A percentile compares a stretch with the other conserved stretches of the same genome.
phyloP scores from a whole-genome alignment of 257 asterid species.

The Nicotiana otophora region DNA sequence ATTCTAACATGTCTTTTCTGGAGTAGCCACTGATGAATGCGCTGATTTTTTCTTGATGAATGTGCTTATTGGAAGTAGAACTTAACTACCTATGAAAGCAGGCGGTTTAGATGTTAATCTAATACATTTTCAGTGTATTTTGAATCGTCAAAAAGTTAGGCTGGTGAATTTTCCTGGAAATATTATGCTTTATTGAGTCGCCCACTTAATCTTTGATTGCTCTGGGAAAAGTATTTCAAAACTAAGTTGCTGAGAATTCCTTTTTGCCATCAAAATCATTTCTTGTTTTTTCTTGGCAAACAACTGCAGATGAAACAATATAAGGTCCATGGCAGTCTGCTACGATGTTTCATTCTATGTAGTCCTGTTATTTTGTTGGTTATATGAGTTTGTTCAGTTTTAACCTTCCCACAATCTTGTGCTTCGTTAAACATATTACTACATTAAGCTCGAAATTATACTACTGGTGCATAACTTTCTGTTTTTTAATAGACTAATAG shows the following conservation, averaged over 20 bases:
- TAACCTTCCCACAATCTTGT: not conserved
- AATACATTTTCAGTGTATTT: not conserved
- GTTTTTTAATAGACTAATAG: not conserved
- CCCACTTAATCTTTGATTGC: not conserved
- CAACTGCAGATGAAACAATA: not conserved
- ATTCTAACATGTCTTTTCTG: not conserved
- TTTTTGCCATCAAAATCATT: not conserved
- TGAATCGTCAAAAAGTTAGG: not conserved
- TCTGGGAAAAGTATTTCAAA: not conserved
- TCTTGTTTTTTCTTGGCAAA: too few species aligned
- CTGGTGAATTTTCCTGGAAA: not conserved
- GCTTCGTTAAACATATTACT: not conserved
- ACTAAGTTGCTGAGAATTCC: not conserved
- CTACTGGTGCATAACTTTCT: not conserved
- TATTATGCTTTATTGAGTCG: not conserved
- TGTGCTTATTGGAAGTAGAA: not conserved
- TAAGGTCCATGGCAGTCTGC: not conserved
- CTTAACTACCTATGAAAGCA: not conserved
- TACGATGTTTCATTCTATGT: not conserved
- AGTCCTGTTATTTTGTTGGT: not conserved
- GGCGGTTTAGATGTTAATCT: not conserved
- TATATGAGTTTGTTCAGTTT: not conserved
- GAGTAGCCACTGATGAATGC: not conserved
- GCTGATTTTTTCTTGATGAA: not conserved
- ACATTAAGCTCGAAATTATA: not conserved